A percentile compares a stretch with the other conserved stretches of the same genome.
Evolutionary conservation across 371 early-diverging fungal species (phyloP).

Genomic region (Rhizomucor miehei): DNA sequence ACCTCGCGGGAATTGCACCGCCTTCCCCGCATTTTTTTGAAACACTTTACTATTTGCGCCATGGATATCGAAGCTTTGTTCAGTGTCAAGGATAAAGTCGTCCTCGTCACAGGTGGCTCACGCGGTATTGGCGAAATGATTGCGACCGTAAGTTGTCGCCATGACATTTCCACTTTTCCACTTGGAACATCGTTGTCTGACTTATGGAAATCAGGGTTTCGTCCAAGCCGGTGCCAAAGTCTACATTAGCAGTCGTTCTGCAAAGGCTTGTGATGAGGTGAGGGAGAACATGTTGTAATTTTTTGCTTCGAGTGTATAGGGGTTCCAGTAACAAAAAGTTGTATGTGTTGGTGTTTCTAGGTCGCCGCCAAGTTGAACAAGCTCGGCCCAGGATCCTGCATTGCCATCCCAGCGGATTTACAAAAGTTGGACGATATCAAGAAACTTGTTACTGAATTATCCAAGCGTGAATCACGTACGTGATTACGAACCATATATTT

Average conservation of each 20-base stretch:
- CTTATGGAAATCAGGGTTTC: too few relatives aligned
- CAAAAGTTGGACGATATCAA: conserved; percentile 61
- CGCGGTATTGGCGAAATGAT: conserved; percentile 78
- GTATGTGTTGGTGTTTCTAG: conserved; percentile 11
- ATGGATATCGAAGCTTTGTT: conserved; percentile 68
- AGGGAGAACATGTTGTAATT: neutral
- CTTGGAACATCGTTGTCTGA: too few relatives aligned
- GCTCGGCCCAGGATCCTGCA: conserved; percentile 70
- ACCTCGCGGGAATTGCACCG: neutral
- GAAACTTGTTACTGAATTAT: conserved; percentile 56
- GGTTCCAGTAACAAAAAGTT: neutral
- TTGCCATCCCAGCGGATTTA: conserved; percentile 78
- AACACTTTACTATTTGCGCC: neutral
- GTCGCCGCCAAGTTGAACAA: conserved; percentile 56
- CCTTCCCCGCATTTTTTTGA: neutral
- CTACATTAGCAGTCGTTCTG: conserved; percentile 72
- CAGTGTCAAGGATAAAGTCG: conserved; percentile 82
- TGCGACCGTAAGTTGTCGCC: conserved; percentile 47
- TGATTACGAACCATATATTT: neutral
- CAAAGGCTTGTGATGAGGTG: conserved; percentile 59
- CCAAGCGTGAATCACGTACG: conserved; percentile 58
- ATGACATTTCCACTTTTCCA: too few relatives aligned
- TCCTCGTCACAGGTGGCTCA: conserved; percentile 90
- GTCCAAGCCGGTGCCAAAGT: conserved; percentile 75
- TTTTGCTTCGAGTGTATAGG: neutral